phyloP scores from a whole-genome alignment of 73 alveolate genomes.

The Paramecium caudatum region DNA sequence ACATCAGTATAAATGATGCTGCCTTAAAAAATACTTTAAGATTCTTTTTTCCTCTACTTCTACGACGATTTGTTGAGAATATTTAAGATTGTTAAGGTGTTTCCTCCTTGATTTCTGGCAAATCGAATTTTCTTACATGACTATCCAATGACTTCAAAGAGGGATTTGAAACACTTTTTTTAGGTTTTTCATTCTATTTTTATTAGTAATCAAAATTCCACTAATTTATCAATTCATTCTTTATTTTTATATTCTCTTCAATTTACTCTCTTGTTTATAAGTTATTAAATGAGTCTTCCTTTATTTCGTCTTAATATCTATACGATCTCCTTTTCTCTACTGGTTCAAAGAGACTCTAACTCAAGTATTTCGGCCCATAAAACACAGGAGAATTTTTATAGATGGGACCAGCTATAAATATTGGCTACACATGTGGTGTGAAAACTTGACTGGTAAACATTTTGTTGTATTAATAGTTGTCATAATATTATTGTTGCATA shows the following conservation, averaged over 20 bases:
- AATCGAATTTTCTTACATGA: not conserved
- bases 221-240: not conserved
- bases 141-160: not conserved
- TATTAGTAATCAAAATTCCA: constrained; percentile 46
- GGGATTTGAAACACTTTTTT: not conserved
- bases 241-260: constrained; percentile 37
- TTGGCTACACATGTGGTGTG: constrained; percentile 29
- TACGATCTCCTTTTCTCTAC: not conserved
- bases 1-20: not conserved
- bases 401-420: constrained; percentile 64
- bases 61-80: not conserved
- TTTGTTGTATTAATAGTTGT: constrained; percentile 33
- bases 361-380: constrained; percentile 46
- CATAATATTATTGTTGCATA: constrained; percentile 48
- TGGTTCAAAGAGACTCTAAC: constrained; percentile 41
- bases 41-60: constrained; percentile 4
- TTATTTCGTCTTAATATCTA: not conserved
- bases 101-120: constrained; percentile 8
- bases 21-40: not conserved
- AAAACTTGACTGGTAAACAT: not conserved
- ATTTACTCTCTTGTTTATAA: not conserved
- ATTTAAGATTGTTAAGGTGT: not conserved
- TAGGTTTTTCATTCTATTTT: not conserved
- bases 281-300: not conserved
- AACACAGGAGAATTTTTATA: constrained; percentile 30